Evolutionary conservation across 2,329 filamentous ascomycete species (phyloP).

Genomic region (Epicoccum nigrum): DNA sequence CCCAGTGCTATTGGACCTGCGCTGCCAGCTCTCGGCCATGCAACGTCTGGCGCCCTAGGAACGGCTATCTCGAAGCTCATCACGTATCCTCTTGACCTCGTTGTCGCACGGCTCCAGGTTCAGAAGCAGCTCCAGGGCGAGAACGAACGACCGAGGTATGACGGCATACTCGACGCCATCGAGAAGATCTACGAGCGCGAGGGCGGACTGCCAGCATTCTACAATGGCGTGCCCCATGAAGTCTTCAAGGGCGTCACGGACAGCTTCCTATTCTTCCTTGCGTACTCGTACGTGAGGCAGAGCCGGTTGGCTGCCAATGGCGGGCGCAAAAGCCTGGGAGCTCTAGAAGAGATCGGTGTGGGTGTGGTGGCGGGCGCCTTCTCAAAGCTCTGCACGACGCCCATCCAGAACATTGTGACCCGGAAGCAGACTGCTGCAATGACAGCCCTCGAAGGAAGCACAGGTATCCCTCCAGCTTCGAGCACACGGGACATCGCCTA

Average conservation of each 20-base stretch:
- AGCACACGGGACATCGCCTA: constrained; percentile 63
- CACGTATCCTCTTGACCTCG: constrained; percentile 81
- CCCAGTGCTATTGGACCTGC: constrained; percentile 51
- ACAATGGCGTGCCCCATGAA: constrained; percentile 53
- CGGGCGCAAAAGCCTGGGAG: constrained; percentile 56
- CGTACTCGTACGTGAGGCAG: constrained; percentile 69
- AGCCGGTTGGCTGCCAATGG: constrained; percentile 40
- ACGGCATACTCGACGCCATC: constrained; percentile 71
- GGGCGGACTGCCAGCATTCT: constrained; percentile 74
- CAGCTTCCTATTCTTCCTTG: constrained; percentile 85
- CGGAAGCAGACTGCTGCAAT: constrained; percentile 75
- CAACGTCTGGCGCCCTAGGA: constrained; percentile 77
- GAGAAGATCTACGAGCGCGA: constrained; percentile 72
- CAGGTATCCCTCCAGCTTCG: constrained; percentile 38
- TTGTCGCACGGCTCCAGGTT: constrained; percentile 82
- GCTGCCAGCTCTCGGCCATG: constrained; percentile 80
- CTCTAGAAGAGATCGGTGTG: constrained; percentile 74
- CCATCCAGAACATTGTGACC: constrained; percentile 81
- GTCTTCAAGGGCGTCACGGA: constrained; percentile 62
- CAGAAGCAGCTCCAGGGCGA: constrained; percentile 65
- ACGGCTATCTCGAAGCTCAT: constrained; percentile 78
- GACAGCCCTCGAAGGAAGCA: constrained; percentile 48
- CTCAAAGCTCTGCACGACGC: constrained; percentile 77
- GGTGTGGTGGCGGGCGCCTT: constrained; percentile 76
- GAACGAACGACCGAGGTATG: constrained; percentile 60